Conservation (phyloP, 2,329 filamentous ascomycete species). For the Fusarium sp. region DNA sequence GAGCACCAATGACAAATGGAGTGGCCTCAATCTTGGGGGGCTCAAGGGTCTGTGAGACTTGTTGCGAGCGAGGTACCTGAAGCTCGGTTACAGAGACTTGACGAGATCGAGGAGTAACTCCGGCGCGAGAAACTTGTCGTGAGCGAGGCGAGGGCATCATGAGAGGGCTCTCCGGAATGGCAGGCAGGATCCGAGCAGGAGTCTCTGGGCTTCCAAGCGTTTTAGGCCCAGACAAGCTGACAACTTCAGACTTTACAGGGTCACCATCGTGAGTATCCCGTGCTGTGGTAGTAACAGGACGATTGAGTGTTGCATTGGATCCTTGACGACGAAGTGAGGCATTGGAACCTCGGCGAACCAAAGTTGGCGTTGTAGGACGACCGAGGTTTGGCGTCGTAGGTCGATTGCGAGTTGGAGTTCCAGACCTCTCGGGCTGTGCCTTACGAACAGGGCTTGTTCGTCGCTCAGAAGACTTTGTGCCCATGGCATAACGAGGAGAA, state of each 20-base stretch:
- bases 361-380: conserved; percentile 39
- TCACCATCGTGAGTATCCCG: conserved; percentile 1
- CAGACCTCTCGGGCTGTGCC: conserved; percentile 21
- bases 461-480: conserved; percentile 38
- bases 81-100: conserved; percentile 19
- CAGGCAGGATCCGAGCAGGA: conserved; percentile 18
- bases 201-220: conserved; percentile 20
- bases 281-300: conserved; percentile 26
- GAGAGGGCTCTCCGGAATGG: conserved; percentile 36
- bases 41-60: conserved; percentile 28
- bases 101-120: conserved; percentile 22
- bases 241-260: conserved; percentile 14
- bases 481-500: conserved; percentile 43
- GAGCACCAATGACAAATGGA: background rate
- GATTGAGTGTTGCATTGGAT: conserved; percentile 34
- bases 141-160: conserved; percentile 32
- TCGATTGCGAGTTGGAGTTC: conserved; percentile 30
- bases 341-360: conserved; percentile 32
- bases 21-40: conserved; percentile 17
- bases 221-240: background rate
- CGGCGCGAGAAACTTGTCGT: conserved; percentile 29
- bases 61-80: conserved; percentile 12
- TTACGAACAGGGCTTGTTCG: conserved; percentile 39
- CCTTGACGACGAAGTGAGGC: conserved; percentile 22
- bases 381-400: conserved; percentile 34